Conservation (phyloP, 2,329 filamentous ascomycete genomes). For the Aspergillus transmontanensis region DNA sequence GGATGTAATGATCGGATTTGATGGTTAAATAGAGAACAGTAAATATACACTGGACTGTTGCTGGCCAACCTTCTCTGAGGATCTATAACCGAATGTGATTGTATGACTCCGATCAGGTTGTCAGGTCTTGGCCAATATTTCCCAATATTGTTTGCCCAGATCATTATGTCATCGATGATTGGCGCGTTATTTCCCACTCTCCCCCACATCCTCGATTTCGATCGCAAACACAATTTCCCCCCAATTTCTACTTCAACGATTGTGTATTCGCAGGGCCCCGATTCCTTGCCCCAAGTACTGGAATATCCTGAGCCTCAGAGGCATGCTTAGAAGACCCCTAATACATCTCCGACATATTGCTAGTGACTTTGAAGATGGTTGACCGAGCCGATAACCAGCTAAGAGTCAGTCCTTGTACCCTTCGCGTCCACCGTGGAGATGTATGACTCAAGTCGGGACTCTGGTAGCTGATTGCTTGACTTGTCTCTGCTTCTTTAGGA, state of each 20-base stretch:
- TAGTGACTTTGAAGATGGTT: slow-evolving; percentile 28
- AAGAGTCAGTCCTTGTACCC: slow-evolving; percentile 14
- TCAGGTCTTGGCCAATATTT: neutral
- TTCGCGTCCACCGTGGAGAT: neutral
- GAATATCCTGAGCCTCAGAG: slow-evolving; percentile 8
- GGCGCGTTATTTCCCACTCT: neutral
- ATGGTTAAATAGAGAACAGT: no score
- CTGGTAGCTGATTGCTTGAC: neutral
- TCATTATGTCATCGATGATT: slow-evolving; percentile 8
- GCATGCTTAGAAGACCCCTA: slow-evolving; percentile 21
- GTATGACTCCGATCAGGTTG: neutral
- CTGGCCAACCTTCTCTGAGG: no score
- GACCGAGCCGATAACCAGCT: slow-evolving; percentile 18
- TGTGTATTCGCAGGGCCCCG: neutral
- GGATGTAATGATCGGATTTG: no score
- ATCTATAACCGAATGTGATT: no score
- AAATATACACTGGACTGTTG: no score
- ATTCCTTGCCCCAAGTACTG: neutral
- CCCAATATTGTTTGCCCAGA: neutral
- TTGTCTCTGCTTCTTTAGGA: slow-evolving; percentile 29
- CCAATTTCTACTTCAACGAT: neutral
- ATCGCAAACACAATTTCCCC: neutral
- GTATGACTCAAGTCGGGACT: neutral
- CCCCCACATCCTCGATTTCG: neutral
- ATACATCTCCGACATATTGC: slow-evolving; percentile 16